Evolutionary conservation across 148 eudicot species (phyloP).

Genomic region (Fagopyrum homotropicum): DNA sequence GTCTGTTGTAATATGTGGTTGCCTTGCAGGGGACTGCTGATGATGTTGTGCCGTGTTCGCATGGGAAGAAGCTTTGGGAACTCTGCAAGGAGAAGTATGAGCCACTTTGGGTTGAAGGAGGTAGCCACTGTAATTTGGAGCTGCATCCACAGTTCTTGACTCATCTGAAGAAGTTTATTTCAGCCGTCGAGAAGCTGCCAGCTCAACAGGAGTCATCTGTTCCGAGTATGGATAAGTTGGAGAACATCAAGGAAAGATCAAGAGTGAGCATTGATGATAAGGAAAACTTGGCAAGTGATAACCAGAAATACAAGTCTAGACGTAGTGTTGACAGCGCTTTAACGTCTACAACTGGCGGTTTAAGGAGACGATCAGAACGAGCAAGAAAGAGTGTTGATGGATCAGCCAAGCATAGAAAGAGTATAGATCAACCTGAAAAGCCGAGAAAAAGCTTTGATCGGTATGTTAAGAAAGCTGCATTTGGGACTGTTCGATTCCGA

Average conservation of each 20-base stretch:
- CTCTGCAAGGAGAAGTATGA: slow-evolving; percentile 46
- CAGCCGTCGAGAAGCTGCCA: slow-evolving; percentile 26
- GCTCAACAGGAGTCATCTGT: neutral
- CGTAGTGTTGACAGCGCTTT: slow-evolving; percentile 20
- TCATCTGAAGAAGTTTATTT: slow-evolving; percentile 37
- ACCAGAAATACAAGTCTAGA: slow-evolving; percentile 14
- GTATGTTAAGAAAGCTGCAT: slow-evolving; percentile 20
- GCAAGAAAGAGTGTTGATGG: slow-evolving; percentile 38
- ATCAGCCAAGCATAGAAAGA: slow-evolving; percentile 25
- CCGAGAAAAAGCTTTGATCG: slow-evolving; percentile 60
- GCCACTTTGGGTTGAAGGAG: slow-evolving; percentile 47
- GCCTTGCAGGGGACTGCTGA: slow-evolving; percentile 40
- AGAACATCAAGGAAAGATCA: slow-evolving; percentile 13
- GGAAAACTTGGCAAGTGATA: neutral
- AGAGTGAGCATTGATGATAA: slow-evolving; percentile 11
- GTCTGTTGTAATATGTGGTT: too few species aligned
- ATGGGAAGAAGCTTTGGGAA: slow-evolving; percentile 40
- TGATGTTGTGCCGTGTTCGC: slow-evolving; percentile 36
- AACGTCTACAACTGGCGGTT: neutral
- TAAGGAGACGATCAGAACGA: slow-evolving; percentile 13
- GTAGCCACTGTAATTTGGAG: slow-evolving; percentile 42
- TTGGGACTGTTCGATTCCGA: neutral
- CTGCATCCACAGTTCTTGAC: slow-evolving; percentile 32
- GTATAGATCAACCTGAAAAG: slow-evolving; percentile 36
- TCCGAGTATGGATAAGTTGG: slow-evolving; percentile 7